These are phyloP conservation scores for Wickerhamomyces queroliae DNA, from an alignment of 805 yeast species.

Conservation along the genomic window DNA sequence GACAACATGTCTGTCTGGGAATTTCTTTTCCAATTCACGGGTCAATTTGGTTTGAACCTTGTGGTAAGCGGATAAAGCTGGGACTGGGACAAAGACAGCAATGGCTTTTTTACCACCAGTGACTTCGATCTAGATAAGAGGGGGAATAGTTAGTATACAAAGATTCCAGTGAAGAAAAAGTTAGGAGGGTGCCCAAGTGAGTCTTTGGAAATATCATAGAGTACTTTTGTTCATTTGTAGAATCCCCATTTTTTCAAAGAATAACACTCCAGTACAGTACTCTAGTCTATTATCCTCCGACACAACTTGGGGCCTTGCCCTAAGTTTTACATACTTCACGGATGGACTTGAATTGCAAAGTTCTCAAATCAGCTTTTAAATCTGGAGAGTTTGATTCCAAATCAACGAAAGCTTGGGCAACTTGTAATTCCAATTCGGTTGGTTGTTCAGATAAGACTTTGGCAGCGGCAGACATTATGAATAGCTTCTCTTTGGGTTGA, in stretches of 20 bases:
- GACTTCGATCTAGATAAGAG: conserved; percentile 67
- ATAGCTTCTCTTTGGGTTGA: neutral
- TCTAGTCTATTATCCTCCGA: neutral
- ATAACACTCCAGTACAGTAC: neutral
- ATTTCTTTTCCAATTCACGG: conserved; percentile 99
- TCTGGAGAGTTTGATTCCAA: conserved; percentile 92
- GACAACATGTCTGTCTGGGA: conserved; percentile 99
- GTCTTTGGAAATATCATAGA: conserved; percentile 1
- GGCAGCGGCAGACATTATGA: conserved; percentile 90
- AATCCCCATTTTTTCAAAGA: neutral
- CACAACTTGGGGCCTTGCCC: neutral
- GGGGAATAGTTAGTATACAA: conserved; percentile 15
- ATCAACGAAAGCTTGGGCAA: conserved; percentile 97
- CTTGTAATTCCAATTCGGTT: conserved; percentile 98
- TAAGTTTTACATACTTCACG: conserved; percentile 57
- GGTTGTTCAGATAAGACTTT: conserved; percentile 94
- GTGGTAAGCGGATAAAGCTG: conserved; percentile 89
- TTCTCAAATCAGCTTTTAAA: conserved; percentile 96
- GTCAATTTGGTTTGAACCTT: conserved; percentile 95
- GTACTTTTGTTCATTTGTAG: neutral
- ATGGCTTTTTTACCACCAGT: conserved; percentile 98
- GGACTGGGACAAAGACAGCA: conserved; percentile 97
- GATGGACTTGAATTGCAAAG: conserved; percentile 97
- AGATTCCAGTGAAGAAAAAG: neutral
- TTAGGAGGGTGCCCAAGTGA: conserved; percentile 1